Base-by-base conservation (phyloP, 495 filamentous ascomycete species). In the Bacidia rubella region DNA sequence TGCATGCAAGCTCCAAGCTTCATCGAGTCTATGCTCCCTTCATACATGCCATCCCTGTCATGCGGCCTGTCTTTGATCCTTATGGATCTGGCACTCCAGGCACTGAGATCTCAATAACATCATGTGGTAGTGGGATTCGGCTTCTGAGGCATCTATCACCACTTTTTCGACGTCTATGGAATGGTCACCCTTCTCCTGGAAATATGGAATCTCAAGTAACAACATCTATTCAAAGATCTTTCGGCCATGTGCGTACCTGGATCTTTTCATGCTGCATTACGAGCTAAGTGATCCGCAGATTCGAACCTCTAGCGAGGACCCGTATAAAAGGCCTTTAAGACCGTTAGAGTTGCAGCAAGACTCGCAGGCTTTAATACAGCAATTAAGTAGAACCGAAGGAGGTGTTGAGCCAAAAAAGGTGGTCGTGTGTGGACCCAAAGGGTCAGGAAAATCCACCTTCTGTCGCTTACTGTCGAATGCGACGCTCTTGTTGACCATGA, bases 361-460 rank as follows among this genome's bases (percentile, higher is more conserved):
- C 61, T 88, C 85, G 85, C 79, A 76, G 29, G 5, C 29, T 15
- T 7, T 35, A 35, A 15, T 35, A 35, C 29, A 15, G 29, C 29
- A 35, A 7, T 46, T 70, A 68, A 23, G 68, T 61, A 26, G 59
- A 52, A 17, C 63, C 66, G 24, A 63, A 62, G 35, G 69, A 67
- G 32, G 54, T 62, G 15, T 71, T 66, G 7, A 70, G 68, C 38
- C 72, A 71, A 38, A 61, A 56, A 54, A 71, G 51, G 65, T 80
- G 2, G 70, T 90, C 52, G 63, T 90, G 2, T 86, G 81, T 48
- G 89, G 89, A 1, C 83, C 87, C 1, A 90, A 93, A 54, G 81
- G 77, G 1, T 85, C 87, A 12, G 89, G 89, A 15, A 94, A 94
- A 63, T 94, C 88, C 2, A 90, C 86, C 0, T 89, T 94, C 57